phyloP scores from a whole-genome alignment of 805 yeast genomes.

The Hanseniaspora thailandica region DNA sequence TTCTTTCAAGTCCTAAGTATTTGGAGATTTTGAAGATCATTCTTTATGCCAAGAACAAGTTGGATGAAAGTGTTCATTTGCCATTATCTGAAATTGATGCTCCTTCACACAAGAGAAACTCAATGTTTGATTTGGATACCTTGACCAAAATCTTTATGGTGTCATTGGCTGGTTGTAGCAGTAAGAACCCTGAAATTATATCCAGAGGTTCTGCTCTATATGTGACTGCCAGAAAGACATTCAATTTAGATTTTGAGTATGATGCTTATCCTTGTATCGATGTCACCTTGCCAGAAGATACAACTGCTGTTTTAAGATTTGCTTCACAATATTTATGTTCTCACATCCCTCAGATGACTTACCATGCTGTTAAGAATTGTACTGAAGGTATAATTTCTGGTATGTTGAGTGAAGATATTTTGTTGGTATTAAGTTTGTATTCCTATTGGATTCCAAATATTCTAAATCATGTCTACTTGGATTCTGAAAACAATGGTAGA shows the following conservation, averaged over 20 bases:
- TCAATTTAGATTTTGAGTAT: constrained; percentile 49
- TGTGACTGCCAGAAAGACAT: constrained; percentile 49
- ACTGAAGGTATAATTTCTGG: constrained; percentile 22
- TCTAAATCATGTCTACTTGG: constrained; percentile 43
- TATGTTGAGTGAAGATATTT: constrained; percentile 20
- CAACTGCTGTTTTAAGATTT: constrained; percentile 40
- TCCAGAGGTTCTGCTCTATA: constrained; percentile 52
- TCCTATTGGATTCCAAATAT: constrained; percentile 70
- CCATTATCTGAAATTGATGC: constrained; percentile 1
- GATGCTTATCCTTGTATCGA: constrained; percentile 44
- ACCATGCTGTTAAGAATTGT: constrained; percentile 35
- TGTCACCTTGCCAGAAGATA: constrained; percentile 57
- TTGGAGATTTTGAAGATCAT: constrained; percentile 59
- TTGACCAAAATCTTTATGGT: constrained; percentile 54
- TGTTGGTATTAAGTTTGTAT: constrained; percentile 25
- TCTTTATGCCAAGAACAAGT: constrained; percentile 52
- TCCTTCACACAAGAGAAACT: constrained; percentile 19
- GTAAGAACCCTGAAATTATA: constrained; percentile 46
- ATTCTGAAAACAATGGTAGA: constrained; percentile 47
- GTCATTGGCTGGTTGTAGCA: constrained; percentile 56
- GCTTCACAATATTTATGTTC: constrained; percentile 35
- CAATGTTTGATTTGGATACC: constrained; percentile 29
- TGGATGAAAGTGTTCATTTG: constrained; percentile 27
- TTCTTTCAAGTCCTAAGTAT: constrained; percentile 40
- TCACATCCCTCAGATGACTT: constrained; percentile 47